phyloP scores from a whole-genome alignment of 495 filamentous ascomycete genomes.

The Aspergillus kassunensis region DNA sequence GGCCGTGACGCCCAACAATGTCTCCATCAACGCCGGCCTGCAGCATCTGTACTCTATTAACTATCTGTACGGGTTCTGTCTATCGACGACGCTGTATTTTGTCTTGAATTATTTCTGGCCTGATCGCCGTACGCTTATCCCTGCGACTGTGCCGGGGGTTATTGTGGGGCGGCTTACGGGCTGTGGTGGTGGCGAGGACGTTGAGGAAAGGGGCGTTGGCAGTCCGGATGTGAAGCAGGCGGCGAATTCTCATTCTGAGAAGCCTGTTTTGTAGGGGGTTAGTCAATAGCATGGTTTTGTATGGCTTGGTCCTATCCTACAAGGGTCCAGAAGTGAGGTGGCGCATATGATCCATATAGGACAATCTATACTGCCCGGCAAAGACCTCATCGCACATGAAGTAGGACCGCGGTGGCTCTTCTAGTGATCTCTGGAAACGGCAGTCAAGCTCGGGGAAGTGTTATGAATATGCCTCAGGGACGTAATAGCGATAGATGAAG shows the following conservation, averaged over 20 bases:
- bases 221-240: not conserved
- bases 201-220: not conserved
- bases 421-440: no score
- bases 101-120: slow-evolving; percentile 9
- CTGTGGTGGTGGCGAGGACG: not conserved
- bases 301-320: no score
- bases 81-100: slow-evolving; percentile 1
- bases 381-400: no score
- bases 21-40: slow-evolving; percentile 7
- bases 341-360: no score
- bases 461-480: no score
- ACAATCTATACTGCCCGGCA: no score
- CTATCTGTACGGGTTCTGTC: slow-evolving; percentile 4
- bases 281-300: no score
- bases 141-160: slow-evolving; percentile 3
- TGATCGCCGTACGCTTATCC: not conserved
- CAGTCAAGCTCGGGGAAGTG: no score
- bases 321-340: no score
- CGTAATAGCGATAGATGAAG: no score
- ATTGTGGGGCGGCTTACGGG: not conserved
- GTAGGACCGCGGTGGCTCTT: no score
- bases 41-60: slow-evolving; percentile 9
- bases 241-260: not conserved
- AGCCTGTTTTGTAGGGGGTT: no score
- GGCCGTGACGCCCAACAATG: slow-evolving; percentile 2